Evolutionary conservation across 148 eudicot species (phyloP).

Genomic region (Selenicereus undatus): DNA sequence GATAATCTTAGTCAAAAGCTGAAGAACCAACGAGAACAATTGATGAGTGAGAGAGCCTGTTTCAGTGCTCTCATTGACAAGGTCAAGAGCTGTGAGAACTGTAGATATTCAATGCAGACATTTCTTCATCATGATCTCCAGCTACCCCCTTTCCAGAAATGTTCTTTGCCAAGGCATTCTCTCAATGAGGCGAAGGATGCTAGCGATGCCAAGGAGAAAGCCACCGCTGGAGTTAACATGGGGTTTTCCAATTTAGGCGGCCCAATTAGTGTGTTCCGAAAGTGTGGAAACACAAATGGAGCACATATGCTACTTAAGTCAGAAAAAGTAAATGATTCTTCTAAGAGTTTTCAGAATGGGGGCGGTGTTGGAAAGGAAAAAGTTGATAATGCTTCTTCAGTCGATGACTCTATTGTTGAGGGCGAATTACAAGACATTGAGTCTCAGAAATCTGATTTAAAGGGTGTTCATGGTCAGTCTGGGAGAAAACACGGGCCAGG

Average conservation of each 20-base stretch:
- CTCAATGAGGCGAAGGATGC: slow-evolving; percentile 7
- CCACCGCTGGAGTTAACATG: slow-evolving; percentile 26
- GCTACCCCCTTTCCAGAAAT: slow-evolving; percentile 32
- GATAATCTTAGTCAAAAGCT: slow-evolving; percentile 61
- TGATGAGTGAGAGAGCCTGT: slow-evolving; percentile 47
- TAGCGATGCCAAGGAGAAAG: slow-evolving; percentile 25
- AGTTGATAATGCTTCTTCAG: slow-evolving; percentile 8
- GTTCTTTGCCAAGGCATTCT: slow-evolving; percentile 24
- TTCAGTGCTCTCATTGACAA: slow-evolving; percentile 55
- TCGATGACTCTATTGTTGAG: slow-evolving; percentile 34
- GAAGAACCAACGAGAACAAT: slow-evolving; percentile 55
- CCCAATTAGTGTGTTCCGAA: slow-evolving; percentile 50
- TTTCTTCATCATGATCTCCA: slow-evolving; percentile 46
- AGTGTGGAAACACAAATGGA: slow-evolving; percentile 33
- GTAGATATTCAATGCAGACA: slow-evolving; percentile 51
- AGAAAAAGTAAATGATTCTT: slow-evolving; percentile 18
- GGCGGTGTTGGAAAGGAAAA: too few relatives aligned
- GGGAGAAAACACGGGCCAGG: slow-evolving; percentile 36
- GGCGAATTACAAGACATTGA: slow-evolving; percentile 33
- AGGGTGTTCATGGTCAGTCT: slow-evolving; percentile 28
- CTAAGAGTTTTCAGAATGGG: slow-evolving; percentile 2
- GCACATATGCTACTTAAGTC: slow-evolving; percentile 17
- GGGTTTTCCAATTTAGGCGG: slow-evolving; percentile 39
- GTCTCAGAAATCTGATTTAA: slow-evolving; percentile 53
- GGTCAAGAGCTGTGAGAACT: slow-evolving; percentile 54